phyloP scores from a whole-genome alignment of 2,329 filamentous ascomycete species.

The Phyllosticta paracitricarpa region DNA sequence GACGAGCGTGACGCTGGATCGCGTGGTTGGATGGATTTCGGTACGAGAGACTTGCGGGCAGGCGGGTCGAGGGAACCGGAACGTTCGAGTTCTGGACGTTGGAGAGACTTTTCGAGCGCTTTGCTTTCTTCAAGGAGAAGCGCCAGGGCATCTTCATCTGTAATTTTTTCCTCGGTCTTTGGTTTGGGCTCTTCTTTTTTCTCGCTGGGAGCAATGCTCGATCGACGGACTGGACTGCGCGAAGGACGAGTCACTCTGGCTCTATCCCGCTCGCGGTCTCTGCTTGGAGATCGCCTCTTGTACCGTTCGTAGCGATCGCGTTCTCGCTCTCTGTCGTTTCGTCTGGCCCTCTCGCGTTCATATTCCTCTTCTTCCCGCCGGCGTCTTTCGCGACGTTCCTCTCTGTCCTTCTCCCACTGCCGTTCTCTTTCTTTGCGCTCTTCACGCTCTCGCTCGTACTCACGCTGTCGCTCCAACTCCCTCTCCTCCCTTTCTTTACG shows the following conservation, averaged over 20 bases:
- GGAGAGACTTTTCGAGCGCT: slow-evolving; percentile 27
- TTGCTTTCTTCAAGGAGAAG: slow-evolving; percentile 27
- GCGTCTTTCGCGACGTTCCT: slow-evolving; percentile 22
- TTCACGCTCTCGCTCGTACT: slow-evolving; percentile 43
- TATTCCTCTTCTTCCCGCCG: slow-evolving; percentile 39
- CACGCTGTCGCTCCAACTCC: slow-evolving; percentile 22
- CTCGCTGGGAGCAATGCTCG: slow-evolving; percentile 10
- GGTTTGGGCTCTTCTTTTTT: slow-evolving; percentile 14
- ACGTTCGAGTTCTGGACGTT: slow-evolving; percentile 26
- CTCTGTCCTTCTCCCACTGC: slow-evolving; percentile 23
- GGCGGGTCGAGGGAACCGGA: slow-evolving; percentile 31
- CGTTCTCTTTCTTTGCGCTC: slow-evolving; percentile 29
- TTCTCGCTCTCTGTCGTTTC: slow-evolving; percentile 20
- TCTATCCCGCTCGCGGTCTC: slow-evolving; percentile 15
- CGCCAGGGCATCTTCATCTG: slow-evolving; percentile 25
- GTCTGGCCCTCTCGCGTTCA: slow-evolving; percentile 31
- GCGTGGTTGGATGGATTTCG: slow-evolving; percentile 15
- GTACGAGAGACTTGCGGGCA: slow-evolving; percentile 27
- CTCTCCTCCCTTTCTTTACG: slow-evolving; percentile 37
- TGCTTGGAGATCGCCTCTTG: background rate
- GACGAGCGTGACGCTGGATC: slow-evolving; percentile 23
- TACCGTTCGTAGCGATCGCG: slow-evolving; percentile 12
- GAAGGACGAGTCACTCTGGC: slow-evolving; percentile 6
- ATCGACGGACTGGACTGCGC: slow-evolving; percentile 9
- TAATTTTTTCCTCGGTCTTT: slow-evolving; percentile 21